Conservation (phyloP, 345 rosid species). For the Hirschfeldia incana region DNA sequence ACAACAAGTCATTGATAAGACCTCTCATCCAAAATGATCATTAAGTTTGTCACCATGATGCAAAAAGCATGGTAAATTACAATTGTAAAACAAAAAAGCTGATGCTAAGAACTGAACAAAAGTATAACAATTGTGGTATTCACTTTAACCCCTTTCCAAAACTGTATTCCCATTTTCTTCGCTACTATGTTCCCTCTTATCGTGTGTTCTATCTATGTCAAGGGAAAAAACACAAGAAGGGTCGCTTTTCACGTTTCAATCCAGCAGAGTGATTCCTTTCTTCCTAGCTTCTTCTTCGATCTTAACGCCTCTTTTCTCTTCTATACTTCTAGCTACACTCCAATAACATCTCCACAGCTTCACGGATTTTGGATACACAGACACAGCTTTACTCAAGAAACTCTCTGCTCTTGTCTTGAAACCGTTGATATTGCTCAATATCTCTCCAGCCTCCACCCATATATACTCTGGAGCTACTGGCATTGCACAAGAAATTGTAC, state of each 20-base stretch:
- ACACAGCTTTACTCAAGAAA: constrained; percentile 64
- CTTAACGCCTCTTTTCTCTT: constrained; percentile 34
- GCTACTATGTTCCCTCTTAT: not conserved
- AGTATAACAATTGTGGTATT: not conserved
- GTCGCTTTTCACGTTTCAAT: no score
- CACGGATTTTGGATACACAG: constrained; percentile 68
- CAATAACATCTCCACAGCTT: constrained; percentile 58
- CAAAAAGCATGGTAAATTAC: not conserved
- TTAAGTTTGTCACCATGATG: not conserved
- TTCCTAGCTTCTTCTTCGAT: constrained; percentile 56
- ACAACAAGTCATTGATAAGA: not conserved
- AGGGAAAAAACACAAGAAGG: not conserved
- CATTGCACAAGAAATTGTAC: constrained; percentile 59
- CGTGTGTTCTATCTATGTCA: not conserved
- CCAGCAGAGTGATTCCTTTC: constrained; percentile 61
- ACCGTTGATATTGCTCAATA: constrained; percentile 47
- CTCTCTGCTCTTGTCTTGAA: constrained; percentile 45
- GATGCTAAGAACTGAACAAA: not conserved
- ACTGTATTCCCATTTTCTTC: not conserved
- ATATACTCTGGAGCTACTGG: constrained; percentile 78
- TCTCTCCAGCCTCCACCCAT: constrained; percentile 74
- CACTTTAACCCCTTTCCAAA: not conserved
- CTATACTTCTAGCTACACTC: constrained; percentile 37
- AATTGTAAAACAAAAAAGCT: not conserved
- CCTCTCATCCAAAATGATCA: not conserved